Evolutionary conservation across 768 basidiomycete genomes (phyloP), one percentile per base, ranked within the genome.

Genomic region (Gymnopilus junonius): DNA sequence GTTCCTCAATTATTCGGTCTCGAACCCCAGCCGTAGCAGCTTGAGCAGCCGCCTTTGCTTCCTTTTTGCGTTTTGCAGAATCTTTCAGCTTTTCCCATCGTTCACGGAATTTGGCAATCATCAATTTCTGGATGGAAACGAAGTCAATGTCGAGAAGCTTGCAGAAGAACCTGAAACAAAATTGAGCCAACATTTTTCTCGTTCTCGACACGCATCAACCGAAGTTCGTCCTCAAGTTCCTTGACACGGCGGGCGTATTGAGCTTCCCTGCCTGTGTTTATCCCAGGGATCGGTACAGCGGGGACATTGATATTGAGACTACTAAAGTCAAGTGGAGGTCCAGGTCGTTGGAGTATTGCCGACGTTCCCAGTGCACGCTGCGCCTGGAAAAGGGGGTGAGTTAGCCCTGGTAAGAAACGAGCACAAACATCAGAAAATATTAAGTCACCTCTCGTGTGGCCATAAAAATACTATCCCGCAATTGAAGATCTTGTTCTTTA

Each of bases 41-140:
- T 21, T 81, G 83, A 17, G 82, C 81, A 8, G 83, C 84, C 1
- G 81, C 84, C 57, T 86, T 87, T 14, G 88, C 88, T 70, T 92
- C 90, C 73, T 93, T 92, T 78, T 94, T 94, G 63, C 90, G 87
- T 75, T 89, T 93, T 8, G 92, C 90, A 27, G 90, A 91, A 70
- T 95, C 94, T 73, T 95, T 95, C 60, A 95, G 79, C 74, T 93
- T 94, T 72, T 92, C 91, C 93, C 93, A 95, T 40, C 92, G 83
- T 76, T 94, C 93, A 27, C 90, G 86, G 76, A 92, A 94, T 69
- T 91, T 90, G 21, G 82, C 80, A 65, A 94, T 93, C 85, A 93
- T 91, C 11, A 86, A 80, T 87, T 90, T 92, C 93, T 94, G 76
- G 69, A 62, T 53, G 69, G 17, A 64, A 58, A 60, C 55, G 55